Conservation (phyloP, 2,329 filamentous ascomycete genomes). For the Geosmithia morbida region DNA sequence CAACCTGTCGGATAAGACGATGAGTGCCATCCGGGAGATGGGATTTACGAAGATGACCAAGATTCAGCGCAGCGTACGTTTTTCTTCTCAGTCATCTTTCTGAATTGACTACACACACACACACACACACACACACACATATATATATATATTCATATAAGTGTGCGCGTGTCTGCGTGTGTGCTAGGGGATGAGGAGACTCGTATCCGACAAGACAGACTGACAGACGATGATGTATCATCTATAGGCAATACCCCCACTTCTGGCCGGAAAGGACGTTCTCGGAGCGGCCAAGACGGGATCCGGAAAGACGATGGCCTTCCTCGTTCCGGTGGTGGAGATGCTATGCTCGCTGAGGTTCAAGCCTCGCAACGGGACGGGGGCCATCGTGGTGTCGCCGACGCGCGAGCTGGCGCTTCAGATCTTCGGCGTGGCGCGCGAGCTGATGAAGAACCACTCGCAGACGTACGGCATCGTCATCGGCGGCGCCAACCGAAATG, state of each 20-base stretch:
- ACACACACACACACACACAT: neutral
- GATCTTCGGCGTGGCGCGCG: constrained; percentile 87
- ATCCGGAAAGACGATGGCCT: constrained; percentile 89
- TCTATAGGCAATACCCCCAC: constrained; percentile 64
- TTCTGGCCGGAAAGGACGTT: constrained; percentile 81
- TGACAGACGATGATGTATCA: neutral
- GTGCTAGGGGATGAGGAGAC: neutral
- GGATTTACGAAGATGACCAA: constrained; percentile 91
- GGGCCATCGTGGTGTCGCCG: constrained; percentile 83
- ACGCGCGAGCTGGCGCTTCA: constrained; percentile 90
- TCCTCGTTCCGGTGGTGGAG: constrained; percentile 87
- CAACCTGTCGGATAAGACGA: constrained; percentile 75
- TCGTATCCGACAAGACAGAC: too few species aligned
- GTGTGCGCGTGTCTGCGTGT: too few species aligned
- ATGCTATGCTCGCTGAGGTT: constrained; percentile 83
- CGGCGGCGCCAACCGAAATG: constrained; percentile 78
- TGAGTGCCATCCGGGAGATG: constrained; percentile 81
- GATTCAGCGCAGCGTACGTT: constrained; percentile 56
- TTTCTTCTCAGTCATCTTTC: too few species aligned
- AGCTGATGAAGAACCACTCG: constrained; percentile 88
- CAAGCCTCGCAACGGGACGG: constrained; percentile 88
- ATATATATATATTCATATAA: too few species aligned
- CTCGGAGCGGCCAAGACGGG: constrained; percentile 93
- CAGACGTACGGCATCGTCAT: constrained; percentile 93
- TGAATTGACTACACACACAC: neutral